Percentiles rank a stretch among this genome's conserved stretches.
Conservation (phyloP, 2,329 filamentous ascomycete genomes). For the Stylonectria norvegica region DNA sequence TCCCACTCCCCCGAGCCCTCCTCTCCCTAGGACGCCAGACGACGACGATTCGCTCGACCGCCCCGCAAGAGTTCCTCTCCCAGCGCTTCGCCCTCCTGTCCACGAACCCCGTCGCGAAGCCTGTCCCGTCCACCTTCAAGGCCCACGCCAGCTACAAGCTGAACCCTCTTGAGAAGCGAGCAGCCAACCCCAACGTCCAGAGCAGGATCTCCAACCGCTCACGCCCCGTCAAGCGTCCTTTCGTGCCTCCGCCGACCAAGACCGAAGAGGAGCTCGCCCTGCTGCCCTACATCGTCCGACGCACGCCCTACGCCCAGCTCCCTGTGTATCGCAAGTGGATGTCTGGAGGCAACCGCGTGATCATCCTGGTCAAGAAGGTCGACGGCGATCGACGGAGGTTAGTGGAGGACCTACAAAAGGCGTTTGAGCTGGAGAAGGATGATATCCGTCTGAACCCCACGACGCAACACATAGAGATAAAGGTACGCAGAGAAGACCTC, state of each 20-base stretch:
- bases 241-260: slow-evolving; percentile 31
- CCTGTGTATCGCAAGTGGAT: slow-evolving; percentile 74
- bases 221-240: slow-evolving; percentile 23
- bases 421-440: slow-evolving; percentile 54
- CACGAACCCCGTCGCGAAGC: slow-evolving; percentile 13
- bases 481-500: slow-evolving; percentile 54
- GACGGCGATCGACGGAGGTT: slow-evolving; percentile 68
- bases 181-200: slow-evolving; percentile 24
- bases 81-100: slow-evolving; percentile 16
- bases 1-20: slow-evolving; percentile 23
- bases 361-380: slow-evolving; percentile 75
- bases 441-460: slow-evolving; percentile 54
- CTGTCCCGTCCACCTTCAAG: slow-evolving; percentile 23
- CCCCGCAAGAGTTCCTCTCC: slow-evolving; percentile 5
- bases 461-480: slow-evolving; percentile 72
- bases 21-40: slow-evolving; percentile 20
- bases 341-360: slow-evolving; percentile 69
- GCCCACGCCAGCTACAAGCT: slow-evolving; percentile 21
- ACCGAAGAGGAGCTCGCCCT: slow-evolving; percentile 28
- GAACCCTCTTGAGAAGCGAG: slow-evolving; percentile 17
- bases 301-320: slow-evolving; percentile 67
- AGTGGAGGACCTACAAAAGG: slow-evolving; percentile 58
- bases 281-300: slow-evolving; percentile 64
- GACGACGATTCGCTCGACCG: slow-evolving; percentile 14
- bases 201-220: slow-evolving; percentile 25